Base-by-base conservation (phyloP, 2,329 filamentous ascomycete genomes). In the Bipolaris zeicola region DNA sequence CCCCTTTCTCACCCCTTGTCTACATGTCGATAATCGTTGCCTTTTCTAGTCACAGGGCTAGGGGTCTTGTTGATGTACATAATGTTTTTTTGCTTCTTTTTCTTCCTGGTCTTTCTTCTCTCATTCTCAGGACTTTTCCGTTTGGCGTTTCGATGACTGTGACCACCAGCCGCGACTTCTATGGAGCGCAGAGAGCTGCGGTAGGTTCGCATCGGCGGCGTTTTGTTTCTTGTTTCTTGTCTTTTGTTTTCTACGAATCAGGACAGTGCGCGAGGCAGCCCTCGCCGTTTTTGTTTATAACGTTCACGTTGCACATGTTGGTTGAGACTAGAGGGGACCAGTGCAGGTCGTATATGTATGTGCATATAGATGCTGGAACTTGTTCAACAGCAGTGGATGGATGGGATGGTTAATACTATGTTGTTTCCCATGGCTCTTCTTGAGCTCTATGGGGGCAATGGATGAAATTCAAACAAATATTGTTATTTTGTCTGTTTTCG, bases 191-290 rank as follows among this genome's bases (percentile, higher is more conserved):
- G 20, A 26, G 20, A 45, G 60, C 63, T 66, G 66, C 34, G 67
- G 67, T 67, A 70, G 67, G 67, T 63, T 61, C 60, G 62, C 66
- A 68, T 65, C 43, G 16, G 39, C 34, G 50, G 33, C 41, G 16
- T 52, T 44, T 11, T 37, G 16, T 26, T 43, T 22, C 31, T 20
- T 36, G 18, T 37, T 43, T 22, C 31, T 20, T 36, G 18, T 42
- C 22, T 2, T 36, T 45, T 37, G 38, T 13, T 49, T 31, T 39
- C 31, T 18, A 24, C 28, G 24, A 38, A 14, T n/a, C 26, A 31
- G 7, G 16, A 46, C 6, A 14, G 6, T n/a, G 36, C 39, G 44
- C n/a, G 44, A 20, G 44, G 44, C 44, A 47, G 44, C 44, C 44
- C 44, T 37, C 44, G 33, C 44, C 10, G 14, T 16, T 20, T 18